Percentiles rank a stretch among this genome's conserved stretches.
These are phyloP conservation scores for Allium fistulosum DNA, from an alignment of 106 monocot genomes.

Conservation along the genomic window DNA sequence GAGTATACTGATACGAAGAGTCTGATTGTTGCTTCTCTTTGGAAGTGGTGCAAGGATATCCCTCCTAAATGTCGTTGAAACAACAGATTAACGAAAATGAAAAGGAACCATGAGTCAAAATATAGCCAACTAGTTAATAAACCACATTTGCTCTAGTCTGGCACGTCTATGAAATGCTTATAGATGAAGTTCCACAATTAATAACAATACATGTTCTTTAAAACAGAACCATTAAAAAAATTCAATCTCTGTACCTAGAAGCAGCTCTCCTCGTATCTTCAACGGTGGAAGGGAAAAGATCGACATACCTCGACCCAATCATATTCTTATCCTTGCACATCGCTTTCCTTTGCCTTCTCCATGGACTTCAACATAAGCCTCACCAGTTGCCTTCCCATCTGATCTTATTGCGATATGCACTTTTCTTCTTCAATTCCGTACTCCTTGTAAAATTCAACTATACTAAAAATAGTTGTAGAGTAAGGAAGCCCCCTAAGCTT, in stretches of 20 bases:
- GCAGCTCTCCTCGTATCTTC: slow-evolving; percentile 53
- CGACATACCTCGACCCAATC: slow-evolving; percentile 84
- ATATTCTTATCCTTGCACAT: slow-evolving; percentile 92
- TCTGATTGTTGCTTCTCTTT: slow-evolving; percentile 58
- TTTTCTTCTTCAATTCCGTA: slow-evolving; percentile 43
- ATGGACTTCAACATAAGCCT: slow-evolving; percentile 71
- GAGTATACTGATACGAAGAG: slow-evolving; percentile 76
- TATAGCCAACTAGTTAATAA: too few species aligned
- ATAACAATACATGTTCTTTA: too few species aligned
- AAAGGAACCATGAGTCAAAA: too few species aligned
- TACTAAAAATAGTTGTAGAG: slow-evolving; percentile 51
- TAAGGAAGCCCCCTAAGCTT: slow-evolving; percentile 91
- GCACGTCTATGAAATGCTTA: too few species aligned
- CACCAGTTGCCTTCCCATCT: slow-evolving; percentile 86
- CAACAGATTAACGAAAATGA: too few species aligned
- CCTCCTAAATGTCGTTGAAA: slow-evolving; percentile 59
- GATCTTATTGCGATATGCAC: slow-evolving; percentile 53
- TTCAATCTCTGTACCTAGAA: slow-evolving; percentile 15
- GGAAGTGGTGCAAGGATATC: slow-evolving; percentile 64
- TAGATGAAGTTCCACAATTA: too few species aligned
- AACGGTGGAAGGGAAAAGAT: too few species aligned
- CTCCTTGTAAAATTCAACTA: slow-evolving; percentile 66
- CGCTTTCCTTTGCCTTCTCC: slow-evolving; percentile 57
- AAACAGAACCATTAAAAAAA: neutral
- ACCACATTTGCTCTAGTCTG: too few species aligned